Evolutionary conservation across 73 alveolate species (phyloP).

Genomic region (Durusdinium trenchii): DNA sequence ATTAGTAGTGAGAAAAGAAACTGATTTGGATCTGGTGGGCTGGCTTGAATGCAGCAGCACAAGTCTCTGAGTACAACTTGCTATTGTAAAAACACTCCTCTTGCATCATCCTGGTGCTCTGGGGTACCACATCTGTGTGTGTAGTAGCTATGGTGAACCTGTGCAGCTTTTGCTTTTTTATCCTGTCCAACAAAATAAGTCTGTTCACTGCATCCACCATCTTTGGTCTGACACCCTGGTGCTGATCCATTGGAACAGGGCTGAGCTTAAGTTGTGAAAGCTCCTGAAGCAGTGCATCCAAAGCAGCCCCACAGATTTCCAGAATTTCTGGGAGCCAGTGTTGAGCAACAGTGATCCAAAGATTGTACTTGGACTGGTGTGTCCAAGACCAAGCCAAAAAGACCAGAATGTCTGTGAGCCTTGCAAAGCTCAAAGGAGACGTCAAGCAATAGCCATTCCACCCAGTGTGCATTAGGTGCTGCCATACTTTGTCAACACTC

Average conservation of each 20-base stretch:
- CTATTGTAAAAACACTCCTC: neutral
- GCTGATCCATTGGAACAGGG: neutral
- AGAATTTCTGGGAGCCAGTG: constrained; percentile 2
- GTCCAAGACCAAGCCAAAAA: constrained; percentile 34
- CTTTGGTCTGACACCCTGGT: neutral
- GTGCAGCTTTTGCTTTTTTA: neutral
- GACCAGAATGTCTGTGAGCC: neutral
- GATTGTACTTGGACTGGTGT: neutral
- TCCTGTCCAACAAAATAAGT: neutral
- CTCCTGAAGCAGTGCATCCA: neutral
- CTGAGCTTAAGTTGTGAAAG: neutral
- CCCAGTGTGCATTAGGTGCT: too few relatives aligned
- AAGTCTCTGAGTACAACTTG: neutral
- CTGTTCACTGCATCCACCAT: constrained; percentile 29
- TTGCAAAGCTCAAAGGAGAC: neutral
- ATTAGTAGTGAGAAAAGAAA: neutral
- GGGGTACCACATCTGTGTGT: neutral
- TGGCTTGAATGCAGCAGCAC: neutral
- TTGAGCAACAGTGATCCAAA: neutral
- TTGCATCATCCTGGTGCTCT: neutral
- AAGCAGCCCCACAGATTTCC: neutral
- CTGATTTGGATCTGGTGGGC: neutral
- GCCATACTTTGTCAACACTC: too few relatives aligned
- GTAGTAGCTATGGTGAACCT: neutral
- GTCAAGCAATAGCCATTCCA: neutral